phyloP scores from a whole-genome alignment of 495 filamentous ascomycete species.

The Sordaria brevicollis region DNA sequence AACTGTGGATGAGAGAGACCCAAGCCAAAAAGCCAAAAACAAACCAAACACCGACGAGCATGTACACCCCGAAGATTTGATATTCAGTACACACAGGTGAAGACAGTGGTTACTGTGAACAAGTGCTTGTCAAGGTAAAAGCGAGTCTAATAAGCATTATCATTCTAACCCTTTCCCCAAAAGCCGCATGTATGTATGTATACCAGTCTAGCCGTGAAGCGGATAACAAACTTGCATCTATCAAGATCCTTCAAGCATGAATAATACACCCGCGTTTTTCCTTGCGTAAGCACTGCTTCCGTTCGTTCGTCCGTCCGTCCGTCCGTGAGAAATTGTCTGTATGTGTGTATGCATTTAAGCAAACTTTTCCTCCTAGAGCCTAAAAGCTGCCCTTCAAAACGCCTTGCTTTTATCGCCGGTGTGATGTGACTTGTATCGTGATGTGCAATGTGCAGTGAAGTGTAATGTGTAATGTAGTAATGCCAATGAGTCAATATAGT shows the following conservation, averaged over 20 bases:
- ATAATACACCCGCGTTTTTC: not conserved
- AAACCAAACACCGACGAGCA: no score
- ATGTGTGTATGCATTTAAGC: not conserved
- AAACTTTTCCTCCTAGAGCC: not conserved
- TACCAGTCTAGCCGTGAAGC: not conserved
- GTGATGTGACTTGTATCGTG: not conserved
- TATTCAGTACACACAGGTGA: no score
- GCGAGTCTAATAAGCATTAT: not conserved
- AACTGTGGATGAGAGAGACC: not conserved
- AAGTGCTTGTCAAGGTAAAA: not conserved
- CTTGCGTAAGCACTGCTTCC: no score
- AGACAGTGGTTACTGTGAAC: no score
- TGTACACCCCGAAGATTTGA: no score
- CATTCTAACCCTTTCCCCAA: not conserved
- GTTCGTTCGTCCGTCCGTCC: no score
- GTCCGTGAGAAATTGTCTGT: no score
- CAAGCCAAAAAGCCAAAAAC: not conserved
- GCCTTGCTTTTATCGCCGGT: not conserved
- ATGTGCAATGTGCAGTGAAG: not conserved
- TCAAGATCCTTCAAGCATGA: not conserved
- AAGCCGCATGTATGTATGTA: not conserved
- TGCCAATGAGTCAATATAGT: not conserved
- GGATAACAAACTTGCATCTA: not conserved
- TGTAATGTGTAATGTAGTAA: not conserved
- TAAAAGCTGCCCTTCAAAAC: not conserved